Percentiles rank a stretch among this genome's conserved stretches.
Conservation (phyloP, 1,284 basidiomycete species). For the Taiwanofungus camphoratus region DNA sequence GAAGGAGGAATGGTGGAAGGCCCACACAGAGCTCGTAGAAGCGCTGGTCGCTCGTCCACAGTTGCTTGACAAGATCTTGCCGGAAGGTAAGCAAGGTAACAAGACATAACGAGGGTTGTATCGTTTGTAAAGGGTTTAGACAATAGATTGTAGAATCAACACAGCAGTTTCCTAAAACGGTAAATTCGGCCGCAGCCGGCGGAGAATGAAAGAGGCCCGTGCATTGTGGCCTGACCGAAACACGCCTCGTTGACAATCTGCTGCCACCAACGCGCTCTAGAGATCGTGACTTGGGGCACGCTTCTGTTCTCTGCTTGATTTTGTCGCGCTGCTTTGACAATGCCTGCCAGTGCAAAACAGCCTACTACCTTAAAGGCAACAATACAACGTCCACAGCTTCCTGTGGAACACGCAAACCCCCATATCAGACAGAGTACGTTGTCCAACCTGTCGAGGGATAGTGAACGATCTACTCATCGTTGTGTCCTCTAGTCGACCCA, state of each 20-base stretch:
- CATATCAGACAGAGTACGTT: constrained; percentile 35
- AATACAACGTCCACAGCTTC: constrained; percentile 33
- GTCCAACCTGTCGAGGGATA: too few relatives aligned
- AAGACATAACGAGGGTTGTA: too few relatives aligned
- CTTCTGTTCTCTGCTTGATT: constrained; percentile 1
- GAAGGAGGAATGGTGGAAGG: constrained; percentile 79
- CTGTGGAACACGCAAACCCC: constrained; percentile 34
- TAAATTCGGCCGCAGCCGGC: neutral
- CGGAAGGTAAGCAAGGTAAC: neutral
- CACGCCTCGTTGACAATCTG: neutral
- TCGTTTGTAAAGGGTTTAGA: neutral
- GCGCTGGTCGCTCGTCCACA: constrained; percentile 60
- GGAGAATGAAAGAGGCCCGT: neutral
- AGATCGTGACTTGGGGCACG: constrained; percentile 5
- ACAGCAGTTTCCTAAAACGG: too few relatives aligned
- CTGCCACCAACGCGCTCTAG: constrained; percentile 12
- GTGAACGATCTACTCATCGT: constrained; percentile 12
- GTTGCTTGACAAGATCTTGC: constrained; percentile 30
- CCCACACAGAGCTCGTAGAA: constrained; percentile 67
- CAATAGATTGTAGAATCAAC: neutral
- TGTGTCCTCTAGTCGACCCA: constrained; percentile 23
- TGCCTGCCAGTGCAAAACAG: constrained; percentile 13
- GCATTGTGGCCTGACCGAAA: neutral
- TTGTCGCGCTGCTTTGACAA: constrained; percentile 9
- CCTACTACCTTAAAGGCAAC: constrained; percentile 14